Conservation (phyloP, 1,139 yeast species). For the Saccharomycopsis phalli region DNA sequence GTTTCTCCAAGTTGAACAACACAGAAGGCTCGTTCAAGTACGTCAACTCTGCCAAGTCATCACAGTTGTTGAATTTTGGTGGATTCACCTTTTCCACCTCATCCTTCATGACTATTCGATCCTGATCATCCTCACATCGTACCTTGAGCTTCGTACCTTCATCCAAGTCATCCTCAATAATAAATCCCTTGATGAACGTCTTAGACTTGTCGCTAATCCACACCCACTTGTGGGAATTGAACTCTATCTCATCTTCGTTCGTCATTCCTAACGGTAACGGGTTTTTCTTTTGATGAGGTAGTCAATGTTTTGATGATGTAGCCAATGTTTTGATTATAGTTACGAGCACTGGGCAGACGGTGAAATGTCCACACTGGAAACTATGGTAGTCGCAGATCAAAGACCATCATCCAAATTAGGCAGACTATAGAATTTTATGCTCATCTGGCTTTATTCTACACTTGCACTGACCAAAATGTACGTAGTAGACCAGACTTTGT, state of each 20-base stretch:
- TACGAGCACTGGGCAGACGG: too few relatives aligned
- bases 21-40: slow-evolving; percentile 93
- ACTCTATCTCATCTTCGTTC: slow-evolving; percentile 34
- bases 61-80: slow-evolving; percentile 80
- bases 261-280: neutral
- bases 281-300: neutral
- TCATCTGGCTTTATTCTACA: too few relatives aligned
- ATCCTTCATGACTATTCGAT: slow-evolving; percentile 36
- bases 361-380: too few relatives aligned
- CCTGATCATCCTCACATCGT: slow-evolving; percentile 40
- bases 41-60: slow-evolving; percentile 94
- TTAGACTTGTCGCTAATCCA: slow-evolving; percentile 72
- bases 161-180: slow-evolving; percentile 43
- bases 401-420: too few relatives aligned
- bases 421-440: too few relatives aligned
- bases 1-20: slow-evolving; percentile 63
- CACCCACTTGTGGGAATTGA: slow-evolving; percentile 54
- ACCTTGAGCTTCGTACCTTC: slow-evolving; percentile 41
- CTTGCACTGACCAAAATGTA: too few relatives aligned
- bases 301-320: too few relatives aligned
- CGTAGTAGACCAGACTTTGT: too few relatives aligned
- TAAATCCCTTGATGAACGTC: slow-evolving; percentile 63
- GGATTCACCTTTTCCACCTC: slow-evolving; percentile 73
- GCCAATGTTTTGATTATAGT: too few relatives aligned
- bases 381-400: too few relatives aligned